Conservation (phyloP, 83 land plant genomes). For the Isoetes engelmannii region DNA sequence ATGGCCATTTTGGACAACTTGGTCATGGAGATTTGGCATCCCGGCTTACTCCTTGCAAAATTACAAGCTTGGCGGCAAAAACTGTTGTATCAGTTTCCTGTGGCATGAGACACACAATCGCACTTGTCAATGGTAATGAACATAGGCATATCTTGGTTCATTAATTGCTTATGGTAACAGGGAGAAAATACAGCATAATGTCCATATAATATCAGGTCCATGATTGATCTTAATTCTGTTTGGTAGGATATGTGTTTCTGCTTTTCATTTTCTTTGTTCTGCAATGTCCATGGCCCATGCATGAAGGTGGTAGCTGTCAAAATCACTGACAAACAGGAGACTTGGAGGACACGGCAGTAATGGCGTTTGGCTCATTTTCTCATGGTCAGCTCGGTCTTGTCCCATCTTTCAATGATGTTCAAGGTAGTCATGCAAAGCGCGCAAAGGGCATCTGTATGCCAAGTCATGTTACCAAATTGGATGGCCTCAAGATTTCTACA, state of each 20-base stretch:
- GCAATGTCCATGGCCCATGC: too few species aligned
- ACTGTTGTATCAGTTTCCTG: slow-evolving; percentile 51
- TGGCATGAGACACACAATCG: slow-evolving; percentile 80
- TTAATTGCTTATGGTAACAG: background rate
- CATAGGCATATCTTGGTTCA: background rate
- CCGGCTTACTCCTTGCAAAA: slow-evolving; percentile 38
- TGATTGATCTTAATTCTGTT: too few species aligned
- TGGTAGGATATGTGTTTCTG: too few species aligned
- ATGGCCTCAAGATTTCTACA: slow-evolving; percentile 22
- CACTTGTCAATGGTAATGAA: slow-evolving; percentile 37
- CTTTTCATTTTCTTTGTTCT: too few species aligned
- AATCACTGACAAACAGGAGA: too few species aligned
- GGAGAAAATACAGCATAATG: too few species aligned
- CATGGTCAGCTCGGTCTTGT: slow-evolving; percentile 78
- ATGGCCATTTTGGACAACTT: slow-evolving; percentile 84
- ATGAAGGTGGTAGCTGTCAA: too few species aligned
- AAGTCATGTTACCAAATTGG: slow-evolving; percentile 30
- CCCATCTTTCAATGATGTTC: background rate
- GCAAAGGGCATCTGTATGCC: slow-evolving; percentile 33
- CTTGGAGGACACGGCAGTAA: slow-evolving; percentile 25
- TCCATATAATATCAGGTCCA: too few species aligned
- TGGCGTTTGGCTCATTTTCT: slow-evolving; percentile 75
- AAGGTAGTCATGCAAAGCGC: slow-evolving; percentile 13
- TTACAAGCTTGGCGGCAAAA: slow-evolving; percentile 31
- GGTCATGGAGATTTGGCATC: slow-evolving; percentile 61